These are phyloP conservation scores for Leccinellum albellum DNA, from an alignment of 768 basidiomycete species.

Conservation along the genomic window DNA sequence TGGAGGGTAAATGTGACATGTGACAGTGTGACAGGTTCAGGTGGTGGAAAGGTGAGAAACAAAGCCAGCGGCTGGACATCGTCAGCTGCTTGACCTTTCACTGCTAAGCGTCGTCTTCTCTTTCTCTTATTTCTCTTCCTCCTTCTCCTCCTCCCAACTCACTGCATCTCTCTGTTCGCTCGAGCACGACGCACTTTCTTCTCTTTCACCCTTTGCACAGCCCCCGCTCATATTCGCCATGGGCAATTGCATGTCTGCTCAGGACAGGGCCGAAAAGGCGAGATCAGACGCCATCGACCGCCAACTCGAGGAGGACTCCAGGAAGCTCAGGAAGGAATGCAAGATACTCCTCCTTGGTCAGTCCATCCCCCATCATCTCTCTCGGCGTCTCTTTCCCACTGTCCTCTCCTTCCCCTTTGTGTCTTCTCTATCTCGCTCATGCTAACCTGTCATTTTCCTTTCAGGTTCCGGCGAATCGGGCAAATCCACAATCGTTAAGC, in stretches of 20 bases:
- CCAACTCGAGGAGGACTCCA: constrained; percentile 81
- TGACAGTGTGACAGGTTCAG: constrained; percentile 19
- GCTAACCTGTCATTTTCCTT: neutral
- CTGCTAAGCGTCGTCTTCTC: no score
- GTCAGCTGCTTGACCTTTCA: no score
- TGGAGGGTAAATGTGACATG: constrained; percentile 7
- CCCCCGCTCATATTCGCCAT: constrained; percentile 30
- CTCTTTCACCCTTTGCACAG: neutral
- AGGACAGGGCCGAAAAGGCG: constrained; percentile 55
- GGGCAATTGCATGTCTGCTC: constrained; percentile 64
- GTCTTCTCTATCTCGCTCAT: no score
- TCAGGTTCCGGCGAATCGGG: constrained; percentile 93
- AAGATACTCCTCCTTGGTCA: constrained; percentile 89
- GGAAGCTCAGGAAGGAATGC: constrained; percentile 80
- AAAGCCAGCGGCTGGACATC: constrained; percentile 21
- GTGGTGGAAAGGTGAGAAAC: no score
- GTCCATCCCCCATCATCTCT: constrained; percentile 27
- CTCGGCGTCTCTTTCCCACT: constrained; percentile 10
- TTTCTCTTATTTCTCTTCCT: no score
- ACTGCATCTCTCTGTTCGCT: no score
- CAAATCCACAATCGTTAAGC: constrained; percentile 94
- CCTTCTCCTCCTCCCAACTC: no score
- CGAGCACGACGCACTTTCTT: neutral
- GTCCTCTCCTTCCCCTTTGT: neutral
- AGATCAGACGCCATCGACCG: constrained; percentile 76